Percentiles rank a stretch among this genome's conserved stretches.
Evolutionary conservation across 345 rosid species (phyloP).

Genomic region (Stellera chamaejasme): DNA sequence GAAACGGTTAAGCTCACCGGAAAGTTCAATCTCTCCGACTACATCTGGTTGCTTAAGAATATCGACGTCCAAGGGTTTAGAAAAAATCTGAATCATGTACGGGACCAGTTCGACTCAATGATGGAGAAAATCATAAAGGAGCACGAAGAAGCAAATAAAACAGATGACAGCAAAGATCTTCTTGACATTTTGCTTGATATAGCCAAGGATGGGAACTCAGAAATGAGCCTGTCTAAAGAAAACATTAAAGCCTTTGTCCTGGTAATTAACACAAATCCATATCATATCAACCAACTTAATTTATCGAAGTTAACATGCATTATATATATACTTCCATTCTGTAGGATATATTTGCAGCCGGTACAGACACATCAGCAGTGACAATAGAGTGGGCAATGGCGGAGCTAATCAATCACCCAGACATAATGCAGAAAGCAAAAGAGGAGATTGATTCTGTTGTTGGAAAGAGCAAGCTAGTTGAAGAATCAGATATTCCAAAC

Average conservation of each 20-base stretch:
- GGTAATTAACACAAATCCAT: constrained; percentile 15
- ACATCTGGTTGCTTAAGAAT: constrained; percentile 45
- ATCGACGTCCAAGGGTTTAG: constrained; percentile 43
- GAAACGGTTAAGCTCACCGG: constrained; percentile 29
- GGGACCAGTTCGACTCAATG: constrained; percentile 26
- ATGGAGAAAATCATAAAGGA: constrained; percentile 35
- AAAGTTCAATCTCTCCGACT: constrained; percentile 45
- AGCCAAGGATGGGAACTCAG: constrained; percentile 32
- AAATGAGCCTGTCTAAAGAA: constrained; percentile 36
- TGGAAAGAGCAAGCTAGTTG: constrained; percentile 33
- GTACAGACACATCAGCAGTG: constrained; percentile 56
- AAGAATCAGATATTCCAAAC: constrained; percentile 50
- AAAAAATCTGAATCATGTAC: constrained; percentile 27
- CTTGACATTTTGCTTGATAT: constrained; percentile 39
- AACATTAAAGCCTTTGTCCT: constrained; percentile 50
- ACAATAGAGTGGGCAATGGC: constrained; percentile 58
- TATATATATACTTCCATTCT: neutral
- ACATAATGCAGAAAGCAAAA: constrained; percentile 35
- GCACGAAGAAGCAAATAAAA: constrained; percentile 32
- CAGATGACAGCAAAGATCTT: constrained; percentile 26
- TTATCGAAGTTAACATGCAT: neutral
- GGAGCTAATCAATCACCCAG: constrained; percentile 56
- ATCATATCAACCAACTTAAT: neutral
- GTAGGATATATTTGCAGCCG: constrained; percentile 58
- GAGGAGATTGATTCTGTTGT: constrained; percentile 39